These are phyloP conservation scores for Calonectria pauciramosa DNA, from an alignment of 2,329 filamentous ascomycete species.

Conservation along the genomic window DNA sequence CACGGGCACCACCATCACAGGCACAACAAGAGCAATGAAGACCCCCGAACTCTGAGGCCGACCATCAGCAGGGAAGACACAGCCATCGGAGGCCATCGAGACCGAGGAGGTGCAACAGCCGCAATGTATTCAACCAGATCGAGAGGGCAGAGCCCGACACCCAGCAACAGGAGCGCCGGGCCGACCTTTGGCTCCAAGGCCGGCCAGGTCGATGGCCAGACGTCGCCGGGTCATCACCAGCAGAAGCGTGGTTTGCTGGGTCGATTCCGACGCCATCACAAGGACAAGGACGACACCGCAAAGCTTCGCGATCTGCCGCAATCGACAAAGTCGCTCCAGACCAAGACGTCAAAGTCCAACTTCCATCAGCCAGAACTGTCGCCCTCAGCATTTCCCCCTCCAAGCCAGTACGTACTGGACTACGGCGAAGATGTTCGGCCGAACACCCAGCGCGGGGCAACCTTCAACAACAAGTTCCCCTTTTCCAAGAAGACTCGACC, in stretches of 20 bases:
- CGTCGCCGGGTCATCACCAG: slow-evolving; percentile 68
- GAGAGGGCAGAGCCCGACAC: slow-evolving; percentile 85
- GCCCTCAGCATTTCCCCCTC: slow-evolving; percentile 53
- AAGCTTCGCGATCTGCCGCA: slow-evolving; percentile 63
- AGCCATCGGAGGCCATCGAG: slow-evolving; percentile 53
- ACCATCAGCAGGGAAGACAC: slow-evolving; percentile 83
- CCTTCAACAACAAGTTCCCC: slow-evolving; percentile 74
- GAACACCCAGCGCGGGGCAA: slow-evolving; percentile 56
- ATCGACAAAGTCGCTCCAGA: slow-evolving; percentile 67
- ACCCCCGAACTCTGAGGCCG: slow-evolving; percentile 76
- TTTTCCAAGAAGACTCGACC: slow-evolving; percentile 70
- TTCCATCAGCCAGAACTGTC: slow-evolving; percentile 56
- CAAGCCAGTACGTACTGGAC: slow-evolving; percentile 47
- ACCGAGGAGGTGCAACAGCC: slow-evolving; percentile 66
- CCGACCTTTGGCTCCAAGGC: slow-evolving; percentile 60
- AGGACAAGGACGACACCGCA: slow-evolving; percentile 62
- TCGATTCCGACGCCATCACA: slow-evolving; percentile 65
- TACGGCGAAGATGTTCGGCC: slow-evolving; percentile 49
- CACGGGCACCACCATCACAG: slow-evolving; percentile 75
- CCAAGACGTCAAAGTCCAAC: slow-evolving; percentile 64
- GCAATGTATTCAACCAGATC: slow-evolving; percentile 63
- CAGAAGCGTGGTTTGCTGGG: slow-evolving; percentile 65
- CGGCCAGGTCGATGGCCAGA: slow-evolving; percentile 66
- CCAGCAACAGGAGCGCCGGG: slow-evolving; percentile 76
- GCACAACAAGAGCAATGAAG: slow-evolving; percentile 79